phyloP scores from a whole-genome alignment of 352 stramenopile genomes.

The Phytophthora niederhauseri region DNA sequence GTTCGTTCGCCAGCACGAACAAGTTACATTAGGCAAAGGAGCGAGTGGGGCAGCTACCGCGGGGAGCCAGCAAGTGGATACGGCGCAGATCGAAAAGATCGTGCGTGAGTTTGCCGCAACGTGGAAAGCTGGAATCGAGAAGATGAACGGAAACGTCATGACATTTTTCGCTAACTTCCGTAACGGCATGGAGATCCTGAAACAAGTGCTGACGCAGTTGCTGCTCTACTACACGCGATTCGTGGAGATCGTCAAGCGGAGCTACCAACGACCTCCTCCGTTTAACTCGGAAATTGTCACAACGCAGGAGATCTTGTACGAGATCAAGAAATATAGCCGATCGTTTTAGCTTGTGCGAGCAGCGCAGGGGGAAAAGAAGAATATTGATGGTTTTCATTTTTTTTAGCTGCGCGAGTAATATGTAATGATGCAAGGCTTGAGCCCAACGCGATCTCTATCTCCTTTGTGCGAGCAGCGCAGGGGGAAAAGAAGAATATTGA shows the following conservation, averaged over 20 bases:
- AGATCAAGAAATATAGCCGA: constrained; percentile 98
- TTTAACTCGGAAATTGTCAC: constrained; percentile 96
- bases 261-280: constrained; percentile 74
- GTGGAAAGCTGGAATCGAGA: constrained; percentile 97
- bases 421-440: constrained; percentile 10
- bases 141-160: constrained; percentile 98
- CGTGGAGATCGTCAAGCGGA: constrained; percentile 96
- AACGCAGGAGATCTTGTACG: constrained; percentile 96
- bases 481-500: constrained; percentile 10
- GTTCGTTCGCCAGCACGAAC: constrained; percentile 97
- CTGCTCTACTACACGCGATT: constrained; percentile 99
- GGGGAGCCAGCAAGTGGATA: constrained; percentile 73
- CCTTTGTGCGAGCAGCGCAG: no score
- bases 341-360: constrained; percentile 73
- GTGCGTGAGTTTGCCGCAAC: constrained; percentile 95
- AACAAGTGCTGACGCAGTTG: constrained; percentile 98
- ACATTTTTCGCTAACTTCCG: constrained; percentile 98
- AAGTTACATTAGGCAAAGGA: constrained; percentile 56
- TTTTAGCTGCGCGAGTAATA: constrained; percentile 11
- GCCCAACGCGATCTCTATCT: constrained; percentile 18
- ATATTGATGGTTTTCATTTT: constrained; percentile 27
- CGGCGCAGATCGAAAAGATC: constrained; percentile 92
- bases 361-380: constrained; percentile 1
- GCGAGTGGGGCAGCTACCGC: constrained; percentile 21
- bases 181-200: constrained; percentile 99